Conservation (phyloP, 2,329 filamentous ascomycete species). For the Periglandula ipomoeae region DNA sequence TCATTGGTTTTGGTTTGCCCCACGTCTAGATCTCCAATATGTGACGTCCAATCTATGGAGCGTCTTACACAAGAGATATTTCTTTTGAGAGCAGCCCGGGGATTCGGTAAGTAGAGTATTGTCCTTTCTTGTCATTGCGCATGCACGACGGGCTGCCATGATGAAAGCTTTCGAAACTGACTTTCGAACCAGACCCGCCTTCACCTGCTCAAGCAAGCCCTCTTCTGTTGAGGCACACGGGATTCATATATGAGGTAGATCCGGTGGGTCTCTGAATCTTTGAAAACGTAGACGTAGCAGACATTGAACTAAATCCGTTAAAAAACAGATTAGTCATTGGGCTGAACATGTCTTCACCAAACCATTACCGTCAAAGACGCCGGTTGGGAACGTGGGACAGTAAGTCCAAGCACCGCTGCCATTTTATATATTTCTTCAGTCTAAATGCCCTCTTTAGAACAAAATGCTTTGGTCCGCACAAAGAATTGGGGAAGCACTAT, state of each 20-base stretch:
- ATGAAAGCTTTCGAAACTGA: not conserved
- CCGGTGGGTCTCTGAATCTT: conserved; percentile 13
- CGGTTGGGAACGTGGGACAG: conserved; percentile 29
- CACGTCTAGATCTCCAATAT: conserved; percentile 31
- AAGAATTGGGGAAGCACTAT: conserved; percentile 31
- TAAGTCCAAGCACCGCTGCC: conserved; percentile 18
- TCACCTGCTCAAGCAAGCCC: conserved; percentile 26
- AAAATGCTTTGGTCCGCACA: conserved; percentile 35
- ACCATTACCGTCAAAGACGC: conserved; percentile 41
- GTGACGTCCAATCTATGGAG: conserved; percentile 48
- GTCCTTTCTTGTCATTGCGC: not conserved
- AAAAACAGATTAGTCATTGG: conserved; percentile 44
- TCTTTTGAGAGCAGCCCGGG: conserved; percentile 41
- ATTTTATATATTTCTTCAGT: not conserved
- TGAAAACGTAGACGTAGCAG: not conserved
- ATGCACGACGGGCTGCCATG: not conserved
- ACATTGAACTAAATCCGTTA: not conserved
- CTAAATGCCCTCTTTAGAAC: conserved; percentile 25
- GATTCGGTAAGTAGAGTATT: conserved; percentile 36
- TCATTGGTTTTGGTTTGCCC: not conserved
- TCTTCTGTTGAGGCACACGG: conserved; percentile 21
- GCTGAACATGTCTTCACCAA: conserved; percentile 51
- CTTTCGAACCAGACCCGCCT: conserved; percentile 11
- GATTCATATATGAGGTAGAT: conserved; percentile 14
- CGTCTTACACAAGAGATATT: conserved; percentile 38